phyloP scores from a whole-genome alignment of 2,329 filamentous ascomycete species.

The Lecanoromycetidae sp. region DNA sequence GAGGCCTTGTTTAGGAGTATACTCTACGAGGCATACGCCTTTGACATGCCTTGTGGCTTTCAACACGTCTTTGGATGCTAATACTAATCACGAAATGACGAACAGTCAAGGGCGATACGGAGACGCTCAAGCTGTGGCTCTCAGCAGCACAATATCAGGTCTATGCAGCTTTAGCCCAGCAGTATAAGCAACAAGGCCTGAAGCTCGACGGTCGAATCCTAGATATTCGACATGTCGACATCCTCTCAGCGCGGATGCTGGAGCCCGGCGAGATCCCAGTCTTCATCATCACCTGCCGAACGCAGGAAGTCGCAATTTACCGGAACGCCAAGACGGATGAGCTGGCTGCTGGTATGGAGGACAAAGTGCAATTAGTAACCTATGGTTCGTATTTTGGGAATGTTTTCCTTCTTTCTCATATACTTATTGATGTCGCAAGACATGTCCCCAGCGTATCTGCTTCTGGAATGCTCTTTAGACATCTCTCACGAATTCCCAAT shows the following conservation, averaged over 20 bases:
- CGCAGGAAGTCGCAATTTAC: constrained; percentile 96
- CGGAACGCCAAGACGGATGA: constrained; percentile 79
- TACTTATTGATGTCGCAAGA: too few species aligned
- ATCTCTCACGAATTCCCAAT: too few species aligned
- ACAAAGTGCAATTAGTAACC: constrained; percentile 94
- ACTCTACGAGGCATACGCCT: too few species aligned
- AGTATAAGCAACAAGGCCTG: constrained; percentile 85
- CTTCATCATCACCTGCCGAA: constrained; percentile 92
- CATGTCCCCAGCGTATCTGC: too few species aligned
- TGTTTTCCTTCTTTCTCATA: too few species aligned
- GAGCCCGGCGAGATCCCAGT: constrained; percentile 54
- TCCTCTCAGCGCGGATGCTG: constrained; percentile 35
- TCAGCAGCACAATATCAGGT: constrained; percentile 93
- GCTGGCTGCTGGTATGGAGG: constrained; percentile 93
- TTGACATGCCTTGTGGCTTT: too few species aligned
- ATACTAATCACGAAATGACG: too few species aligned
- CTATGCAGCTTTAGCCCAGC: constrained; percentile 90
- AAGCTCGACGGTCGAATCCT: constrained; percentile 91
- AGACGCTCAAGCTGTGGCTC: constrained; percentile 87
- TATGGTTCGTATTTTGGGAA: too few species aligned
- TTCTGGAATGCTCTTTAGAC: too few species aligned
- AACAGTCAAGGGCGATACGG: constrained; percentile 90
- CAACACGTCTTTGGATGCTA: too few species aligned
- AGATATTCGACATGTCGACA: constrained; percentile 89
- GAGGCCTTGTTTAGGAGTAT: too few species aligned